These are phyloP conservation scores for Asterionellopsis glacialis DNA, from an alignment of 108 stramenopile species.

Conservation along the genomic window DNA sequence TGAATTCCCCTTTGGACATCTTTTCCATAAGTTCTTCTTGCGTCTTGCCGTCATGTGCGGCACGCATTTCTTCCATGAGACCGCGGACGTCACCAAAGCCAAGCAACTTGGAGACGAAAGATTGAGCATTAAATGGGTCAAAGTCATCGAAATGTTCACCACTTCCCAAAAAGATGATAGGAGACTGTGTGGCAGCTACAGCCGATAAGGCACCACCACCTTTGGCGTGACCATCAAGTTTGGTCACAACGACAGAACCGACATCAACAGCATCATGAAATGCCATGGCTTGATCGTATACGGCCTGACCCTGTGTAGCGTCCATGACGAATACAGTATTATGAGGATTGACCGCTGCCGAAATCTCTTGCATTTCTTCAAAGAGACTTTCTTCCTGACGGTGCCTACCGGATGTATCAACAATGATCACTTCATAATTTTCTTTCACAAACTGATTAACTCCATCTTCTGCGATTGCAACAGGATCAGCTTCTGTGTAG, in stretches of 20 bases:
- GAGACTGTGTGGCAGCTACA: conserved; percentile 91
- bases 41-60: conserved; percentile 55
- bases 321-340: conserved; percentile 97
- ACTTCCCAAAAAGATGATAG: conserved; percentile 94
- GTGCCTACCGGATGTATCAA: conserved; percentile 97
- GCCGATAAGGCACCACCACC: conserved; percentile 98
- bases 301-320: conserved; percentile 98
- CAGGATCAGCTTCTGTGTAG: conserved; percentile 96
- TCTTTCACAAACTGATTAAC: conserved; percentile 88
- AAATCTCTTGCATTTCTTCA: conserved; percentile 98
- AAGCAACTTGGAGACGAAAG: conserved; percentile 88
- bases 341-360: conserved; percentile 85
- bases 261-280: conserved; percentile 93
- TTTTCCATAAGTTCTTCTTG: conserved; percentile 82
- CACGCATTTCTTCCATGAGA: conserved; percentile 76
- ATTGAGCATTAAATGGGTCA: conserved; percentile 91
- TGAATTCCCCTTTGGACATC: conserved; percentile 91
- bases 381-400: conserved; percentile 92
- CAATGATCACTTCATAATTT: conserved; percentile 95
- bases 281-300: conserved; percentile 90
- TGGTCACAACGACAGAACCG: conserved; percentile 94
- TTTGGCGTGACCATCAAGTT: conserved; percentile 98
- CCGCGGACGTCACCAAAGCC: conserved; percentile 87
- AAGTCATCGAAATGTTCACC: conserved; percentile 99
- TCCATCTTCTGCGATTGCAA: conserved; percentile 94